These are phyloP conservation scores for Thozetella sp. DNA, from an alignment of 495 filamentous ascomycete species.

Conservation along the genomic window DNA sequence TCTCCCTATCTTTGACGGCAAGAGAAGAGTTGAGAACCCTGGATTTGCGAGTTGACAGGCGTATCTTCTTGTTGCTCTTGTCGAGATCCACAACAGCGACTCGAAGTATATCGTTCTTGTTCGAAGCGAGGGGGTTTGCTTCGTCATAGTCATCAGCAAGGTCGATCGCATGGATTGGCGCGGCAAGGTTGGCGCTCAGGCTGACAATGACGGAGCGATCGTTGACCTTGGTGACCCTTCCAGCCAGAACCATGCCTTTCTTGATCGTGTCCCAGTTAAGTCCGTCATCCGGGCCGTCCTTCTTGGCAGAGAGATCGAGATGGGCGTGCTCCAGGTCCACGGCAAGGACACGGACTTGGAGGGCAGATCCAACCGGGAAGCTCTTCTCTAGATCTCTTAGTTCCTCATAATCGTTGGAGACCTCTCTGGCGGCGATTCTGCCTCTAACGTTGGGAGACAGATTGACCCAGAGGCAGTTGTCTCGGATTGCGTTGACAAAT, in stretches of 20 bases:
- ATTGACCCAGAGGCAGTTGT: slow-evolving; percentile 83
- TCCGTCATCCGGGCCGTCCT: slow-evolving; percentile 48
- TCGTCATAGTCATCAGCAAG: slow-evolving; percentile 84
- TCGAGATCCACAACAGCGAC: slow-evolving; percentile 84
- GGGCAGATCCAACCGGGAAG: slow-evolving; percentile 85
- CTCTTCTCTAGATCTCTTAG: slow-evolving; percentile 75
- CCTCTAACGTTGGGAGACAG: slow-evolving; percentile 90
- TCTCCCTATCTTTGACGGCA: slow-evolving; percentile 79
- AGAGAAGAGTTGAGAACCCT: slow-evolving; percentile 85
- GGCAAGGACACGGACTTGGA: slow-evolving; percentile 73
- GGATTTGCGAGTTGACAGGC: slow-evolving; percentile 82
- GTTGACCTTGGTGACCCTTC: slow-evolving; percentile 82
- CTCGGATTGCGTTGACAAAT: slow-evolving; percentile 85
- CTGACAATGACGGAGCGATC: slow-evolving; percentile 83
- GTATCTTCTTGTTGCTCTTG: slow-evolving; percentile 76
- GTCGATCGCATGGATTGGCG: slow-evolving; percentile 74
- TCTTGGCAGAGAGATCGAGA: slow-evolving; percentile 80
- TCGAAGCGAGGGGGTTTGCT: slow-evolving; percentile 58
- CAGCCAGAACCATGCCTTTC: slow-evolving; percentile 77
- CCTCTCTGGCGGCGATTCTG: slow-evolving; percentile 75
- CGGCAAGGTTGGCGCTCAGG: slow-evolving; percentile 74
- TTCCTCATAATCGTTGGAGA: slow-evolving; percentile 80
- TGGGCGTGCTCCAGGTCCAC: slow-evolving; percentile 74
- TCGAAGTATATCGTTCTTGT: slow-evolving; percentile 82
- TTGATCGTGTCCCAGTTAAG: slow-evolving; percentile 70